Base-by-base conservation (phyloP, 225 moss, liverwort and hornwort genomes). In the Physcomitrium patens region DNA sequence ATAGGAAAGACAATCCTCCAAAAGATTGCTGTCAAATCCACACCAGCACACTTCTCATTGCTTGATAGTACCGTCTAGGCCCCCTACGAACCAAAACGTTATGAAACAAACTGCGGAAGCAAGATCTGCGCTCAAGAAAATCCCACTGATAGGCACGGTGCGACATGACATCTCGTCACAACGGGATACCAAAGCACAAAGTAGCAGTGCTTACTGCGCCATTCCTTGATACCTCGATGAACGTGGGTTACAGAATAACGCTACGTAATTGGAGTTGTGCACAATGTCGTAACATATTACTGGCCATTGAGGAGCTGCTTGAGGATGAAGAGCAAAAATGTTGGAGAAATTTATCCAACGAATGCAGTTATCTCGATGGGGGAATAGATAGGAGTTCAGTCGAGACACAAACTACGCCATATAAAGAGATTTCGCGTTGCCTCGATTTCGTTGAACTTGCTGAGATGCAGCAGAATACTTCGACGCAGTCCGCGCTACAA, bases 381-480 rank as follows among this genome's bases (percentile, higher is more conserved):
- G 48, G 7, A 19, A 54, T 3, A 16, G 2, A 37, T 37, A 0
- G 31, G 31, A 37, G 60, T 74, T 61, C 19, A 23, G 71, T 46
- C 24, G 46, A 16, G 58, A 54, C 1, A 20, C 0, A 47, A 14
- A 24, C 62, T 79, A 87, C 55, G 87, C 87, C 78, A 77, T 27
- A 64, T 84, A 87, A 3, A 84, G 76, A 79, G 84, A 81, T 79
- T 68, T 79, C 19, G 13, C 59, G 51, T 51, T 60, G 46, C 56
- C 58, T 26, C 78, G 79, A 50, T 64, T 31, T 69, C 75, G 77
- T 62, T 75, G 74, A 37, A 37, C 31, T 53, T 53, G 73, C 53
- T 67, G 77, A 0, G 67, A 63, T 24, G 74, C 52, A 47, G 59
- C 51, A 12, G 64, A 76, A 41, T 57, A 12, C 65, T 77, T 84